Evolutionary conservation across 495 filamentous ascomycete genomes (phyloP).

Genomic region (Cenococcum geophilum): DNA sequence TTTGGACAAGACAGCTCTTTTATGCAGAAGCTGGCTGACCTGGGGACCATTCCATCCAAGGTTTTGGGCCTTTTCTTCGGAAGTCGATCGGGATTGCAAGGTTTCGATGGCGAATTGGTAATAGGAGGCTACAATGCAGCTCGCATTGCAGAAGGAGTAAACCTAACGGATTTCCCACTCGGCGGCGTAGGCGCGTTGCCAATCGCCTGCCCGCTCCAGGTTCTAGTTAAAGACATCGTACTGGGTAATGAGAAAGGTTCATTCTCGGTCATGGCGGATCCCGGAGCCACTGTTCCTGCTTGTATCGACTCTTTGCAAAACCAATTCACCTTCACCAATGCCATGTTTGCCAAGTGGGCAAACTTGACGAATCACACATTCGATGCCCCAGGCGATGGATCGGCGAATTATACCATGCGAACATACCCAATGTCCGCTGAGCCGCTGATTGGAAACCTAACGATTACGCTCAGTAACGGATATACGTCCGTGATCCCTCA

Average conservation of each 20-base stretch:
- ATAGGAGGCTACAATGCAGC: neutral
- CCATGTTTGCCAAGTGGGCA: neutral
- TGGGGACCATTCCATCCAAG: neutral
- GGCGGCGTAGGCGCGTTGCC: neutral
- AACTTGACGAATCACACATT: neutral
- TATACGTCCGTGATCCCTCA: slow-evolving; percentile 5
- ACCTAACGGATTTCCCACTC: too few species aligned
- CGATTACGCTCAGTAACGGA: neutral
- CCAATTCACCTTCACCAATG: neutral
- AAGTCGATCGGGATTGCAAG: neutral
- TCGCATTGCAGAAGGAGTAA: neutral
- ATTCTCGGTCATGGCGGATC: neutral
- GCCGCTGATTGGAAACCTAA: slow-evolving; percentile 3
- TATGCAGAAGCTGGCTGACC: neutral
- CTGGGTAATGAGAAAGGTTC: neutral
- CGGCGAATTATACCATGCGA: neutral
- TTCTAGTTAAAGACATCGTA: neutral
- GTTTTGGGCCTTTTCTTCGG: neutral
- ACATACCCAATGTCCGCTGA: slow-evolving; percentile 4
- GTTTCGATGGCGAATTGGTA: neutral
- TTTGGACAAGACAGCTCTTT: neutral
- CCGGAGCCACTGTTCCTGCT: neutral
- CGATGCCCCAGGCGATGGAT: neutral
- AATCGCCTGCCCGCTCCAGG: slow-evolving; percentile 2
- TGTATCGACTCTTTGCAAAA: slow-evolving; percentile 5